These are phyloP conservation scores for Hamigera avellanea DNA, from an alignment of 495 filamentous ascomycete species.

Conservation along the genomic window DNA sequence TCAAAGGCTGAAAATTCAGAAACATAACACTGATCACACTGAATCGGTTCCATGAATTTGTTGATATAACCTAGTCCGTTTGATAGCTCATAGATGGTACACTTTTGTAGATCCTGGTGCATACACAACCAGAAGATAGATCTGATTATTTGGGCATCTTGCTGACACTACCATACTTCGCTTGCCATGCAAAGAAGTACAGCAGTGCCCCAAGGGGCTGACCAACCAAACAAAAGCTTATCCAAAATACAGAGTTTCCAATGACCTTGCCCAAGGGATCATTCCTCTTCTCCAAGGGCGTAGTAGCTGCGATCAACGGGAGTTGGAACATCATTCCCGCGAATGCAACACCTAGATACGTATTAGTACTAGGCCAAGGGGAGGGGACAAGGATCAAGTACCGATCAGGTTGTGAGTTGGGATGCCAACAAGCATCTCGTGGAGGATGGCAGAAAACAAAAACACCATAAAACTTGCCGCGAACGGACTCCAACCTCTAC, in stretches of 20 bases:
- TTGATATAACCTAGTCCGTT: no score
- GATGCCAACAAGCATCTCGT: slow-evolving; percentile 87
- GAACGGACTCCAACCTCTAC: slow-evolving; percentile 59
- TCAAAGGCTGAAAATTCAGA: no score
- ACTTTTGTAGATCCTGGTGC: no score
- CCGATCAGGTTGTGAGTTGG: slow-evolving; percentile 93
- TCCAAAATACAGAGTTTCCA: slow-evolving; percentile 92
- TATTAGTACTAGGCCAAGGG: slow-evolving; percentile 5
- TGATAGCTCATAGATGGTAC: no score
- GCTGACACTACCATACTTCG: slow-evolving; percentile 78
- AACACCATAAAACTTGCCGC: slow-evolving; percentile 71
- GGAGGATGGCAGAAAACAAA: slow-evolving; percentile 71
- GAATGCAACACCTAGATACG: slow-evolving; percentile 65
- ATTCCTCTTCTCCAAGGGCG: slow-evolving; percentile 65
- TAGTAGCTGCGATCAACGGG: slow-evolving; percentile 72
- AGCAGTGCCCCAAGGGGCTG: slow-evolving; percentile 82
- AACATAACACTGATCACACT: no score
- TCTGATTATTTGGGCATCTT: slow-evolving; percentile 5
- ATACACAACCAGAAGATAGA: no score
- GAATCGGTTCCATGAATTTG: no score
- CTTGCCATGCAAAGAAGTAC: slow-evolving; percentile 98
- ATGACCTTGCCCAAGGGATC: slow-evolving; percentile 60
- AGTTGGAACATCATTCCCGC: slow-evolving; percentile 88
- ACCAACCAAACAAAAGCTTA: slow-evolving; percentile 84
- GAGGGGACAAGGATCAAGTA: slow-evolving; percentile 17